phyloP scores from a whole-genome alignment of 148 eudicot genomes.

The Oxyria digyna region DNA sequence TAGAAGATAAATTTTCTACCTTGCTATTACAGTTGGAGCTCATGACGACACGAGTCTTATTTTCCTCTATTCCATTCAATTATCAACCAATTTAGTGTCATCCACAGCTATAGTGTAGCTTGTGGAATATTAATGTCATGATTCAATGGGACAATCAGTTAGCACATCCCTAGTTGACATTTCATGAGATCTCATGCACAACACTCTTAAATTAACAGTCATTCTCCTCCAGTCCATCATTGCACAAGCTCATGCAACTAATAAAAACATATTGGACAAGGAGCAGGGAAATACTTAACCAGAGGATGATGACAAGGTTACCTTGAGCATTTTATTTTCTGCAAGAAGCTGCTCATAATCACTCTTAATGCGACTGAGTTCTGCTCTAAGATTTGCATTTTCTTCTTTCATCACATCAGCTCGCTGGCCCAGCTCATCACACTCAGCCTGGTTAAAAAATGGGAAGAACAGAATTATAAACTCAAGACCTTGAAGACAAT shows the following conservation, averaged over 20 bases:
- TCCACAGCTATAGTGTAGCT: background rate
- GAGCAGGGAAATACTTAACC: background rate
- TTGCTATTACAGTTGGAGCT: background rate
- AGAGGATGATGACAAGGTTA: slow-evolving; percentile 11
- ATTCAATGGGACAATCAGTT: background rate
- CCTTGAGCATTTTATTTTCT: slow-evolving; percentile 76
- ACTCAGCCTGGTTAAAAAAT: slow-evolving; percentile 53
- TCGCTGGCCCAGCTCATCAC: slow-evolving; percentile 89
- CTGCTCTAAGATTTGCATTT: slow-evolving; percentile 75
- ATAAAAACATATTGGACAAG: background rate
- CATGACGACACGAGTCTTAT: background rate
- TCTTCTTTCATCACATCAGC: slow-evolving; percentile 80
- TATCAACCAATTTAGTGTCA: background rate
- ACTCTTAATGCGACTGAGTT: slow-evolving; percentile 50
- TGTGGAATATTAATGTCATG: background rate
- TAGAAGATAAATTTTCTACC: background rate
- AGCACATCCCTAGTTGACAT: background rate
- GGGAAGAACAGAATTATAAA: background rate
- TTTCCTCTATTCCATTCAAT: background rate
- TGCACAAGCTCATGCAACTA: background rate
- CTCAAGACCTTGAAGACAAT: background rate
- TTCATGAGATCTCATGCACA: background rate
- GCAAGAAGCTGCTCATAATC: slow-evolving; percentile 69
- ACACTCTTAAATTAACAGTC: background rate
- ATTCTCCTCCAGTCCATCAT: background rate